Evolutionary conservation across 2,329 filamentous ascomycete species (phyloP).

Genomic region (Teratosphaeria zuluensis): DNA sequence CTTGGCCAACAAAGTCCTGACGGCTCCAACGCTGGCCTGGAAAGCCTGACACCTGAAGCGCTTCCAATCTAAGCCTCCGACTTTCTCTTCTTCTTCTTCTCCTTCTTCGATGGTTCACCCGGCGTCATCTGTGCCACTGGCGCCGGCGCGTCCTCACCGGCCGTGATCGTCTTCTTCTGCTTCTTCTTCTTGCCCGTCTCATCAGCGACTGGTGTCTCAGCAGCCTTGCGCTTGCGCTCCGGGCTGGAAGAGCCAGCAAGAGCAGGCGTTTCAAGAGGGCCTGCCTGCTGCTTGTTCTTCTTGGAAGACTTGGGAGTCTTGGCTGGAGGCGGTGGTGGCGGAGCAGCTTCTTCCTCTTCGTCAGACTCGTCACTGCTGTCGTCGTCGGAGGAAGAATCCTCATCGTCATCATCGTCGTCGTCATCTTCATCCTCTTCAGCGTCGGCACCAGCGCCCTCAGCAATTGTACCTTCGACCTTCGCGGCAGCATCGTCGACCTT

Average conservation of each 20-base stretch:
- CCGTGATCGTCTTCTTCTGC: slow-evolving; percentile 4
- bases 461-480: slow-evolving; percentile 1
- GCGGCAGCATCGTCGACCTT: slow-evolving; percentile 7
- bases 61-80: slow-evolving; percentile 8
- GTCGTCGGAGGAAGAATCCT: not conserved
- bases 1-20: not conserved
- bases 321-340: slow-evolving; percentile 16
- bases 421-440: slow-evolving; percentile 22
- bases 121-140: slow-evolving; percentile 23
- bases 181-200: slow-evolving; percentile 23
- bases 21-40: no score
- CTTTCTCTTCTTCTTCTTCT: slow-evolving; percentile 26
- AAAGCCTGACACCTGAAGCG: not conserved
- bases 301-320: slow-evolving; percentile 17
- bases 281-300: slow-evolving; percentile 19
- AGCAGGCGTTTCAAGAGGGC: slow-evolving; percentile 10
- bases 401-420: slow-evolving; percentile 1
- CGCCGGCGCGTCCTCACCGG: slow-evolving; percentile 20
- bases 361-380: slow-evolving; percentile 13
- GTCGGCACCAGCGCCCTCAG: slow-evolving; percentile 32
- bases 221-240: slow-evolving; percentile 23
- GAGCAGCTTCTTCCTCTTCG: slow-evolving; percentile 24
- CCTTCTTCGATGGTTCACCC: slow-evolving; percentile 15
- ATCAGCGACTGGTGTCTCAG: slow-evolving; percentile 3
- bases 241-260: slow-evolving; percentile 10